Conservation (phyloP, 306 rosid species). For the Hylodesmum podocarpum region DNA sequence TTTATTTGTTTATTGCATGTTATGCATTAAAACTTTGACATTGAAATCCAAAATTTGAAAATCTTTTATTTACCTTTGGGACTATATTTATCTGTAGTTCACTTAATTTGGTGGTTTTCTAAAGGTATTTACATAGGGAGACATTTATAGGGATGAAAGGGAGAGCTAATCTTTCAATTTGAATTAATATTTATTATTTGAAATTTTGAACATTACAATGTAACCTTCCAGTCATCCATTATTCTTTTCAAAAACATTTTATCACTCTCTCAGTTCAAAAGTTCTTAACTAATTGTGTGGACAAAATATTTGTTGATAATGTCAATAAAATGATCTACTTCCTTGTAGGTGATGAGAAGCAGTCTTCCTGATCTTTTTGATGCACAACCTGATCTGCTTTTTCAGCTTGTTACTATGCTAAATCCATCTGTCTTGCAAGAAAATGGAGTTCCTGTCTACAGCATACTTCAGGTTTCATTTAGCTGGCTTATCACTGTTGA, state of each 20-base stretch:
- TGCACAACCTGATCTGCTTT: conserved; percentile 94
- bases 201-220: background rate
- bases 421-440: conserved; percentile 95
- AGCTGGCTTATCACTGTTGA: conserved; percentile 2
- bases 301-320: conserved; percentile 10
- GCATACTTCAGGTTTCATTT: conserved; percentile 73
- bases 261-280: background rate
- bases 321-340: conserved; percentile 20
- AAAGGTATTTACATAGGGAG: background rate
- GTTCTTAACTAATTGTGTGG: background rate
- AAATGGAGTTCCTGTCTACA: conserved; percentile 88
- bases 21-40: conserved; percentile 2
- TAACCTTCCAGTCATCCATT: background rate
- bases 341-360: conserved; percentile 84
- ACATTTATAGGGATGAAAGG: background rate
- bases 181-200: background rate
- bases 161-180: background rate
- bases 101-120: conserved; percentile 6
- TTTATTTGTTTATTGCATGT: background rate
- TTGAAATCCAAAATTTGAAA: background rate
- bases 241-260: background rate
- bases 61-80: background rate
- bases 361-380: conserved; percentile 99
- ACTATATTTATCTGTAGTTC: conserved; percentile 8
- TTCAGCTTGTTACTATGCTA: conserved; percentile 98